A percentile compares a stretch with the other conserved stretches of the same genome.
Evolutionary conservation across 169 alveolate species (phyloP).

Genomic region (Eimeria maxima): DNA sequence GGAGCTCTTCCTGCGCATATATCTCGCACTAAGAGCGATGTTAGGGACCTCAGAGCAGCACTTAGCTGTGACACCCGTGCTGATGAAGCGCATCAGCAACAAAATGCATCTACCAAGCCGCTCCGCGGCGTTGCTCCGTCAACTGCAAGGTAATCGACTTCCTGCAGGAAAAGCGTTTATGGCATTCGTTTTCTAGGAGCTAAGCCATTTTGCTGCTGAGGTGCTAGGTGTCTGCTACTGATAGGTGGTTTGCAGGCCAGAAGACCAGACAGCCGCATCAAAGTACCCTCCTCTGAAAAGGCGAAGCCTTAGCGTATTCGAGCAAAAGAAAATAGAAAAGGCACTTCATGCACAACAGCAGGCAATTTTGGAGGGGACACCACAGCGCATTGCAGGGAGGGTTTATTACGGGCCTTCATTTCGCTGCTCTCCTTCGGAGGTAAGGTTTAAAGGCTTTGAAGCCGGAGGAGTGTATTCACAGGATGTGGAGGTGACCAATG

Average conservation of each 20-base stretch:
- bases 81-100: not conserved
- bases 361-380: slow-evolving; percentile 46
- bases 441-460: slow-evolving; percentile 67
- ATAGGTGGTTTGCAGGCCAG: slow-evolving; percentile 53
- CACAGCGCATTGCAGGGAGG: slow-evolving; percentile 77
- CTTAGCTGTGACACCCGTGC: not conserved
- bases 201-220: not conserved
- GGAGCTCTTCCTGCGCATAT: not conserved
- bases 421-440: slow-evolving; percentile 51
- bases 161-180: not conserved
- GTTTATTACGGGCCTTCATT: slow-evolving; percentile 76
- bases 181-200: not conserved
- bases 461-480: slow-evolving; percentile 44
- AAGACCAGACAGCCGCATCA: not conserved
- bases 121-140: slow-evolving; percentile 17
- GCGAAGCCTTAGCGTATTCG: slow-evolving; percentile 74
- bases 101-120: not conserved
- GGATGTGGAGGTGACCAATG: slow-evolving; percentile 74
- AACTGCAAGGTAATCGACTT: slow-evolving; percentile 3
- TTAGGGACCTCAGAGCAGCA: not conserved
- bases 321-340: slow-evolving; percentile 70
- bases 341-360: slow-evolving; percentile 72
- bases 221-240: not conserved
- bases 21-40: not conserved
- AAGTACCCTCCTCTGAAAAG: not conserved